A percentile compares a stretch with the other conserved stretches of the same genome.
Conservation (phyloP, 2,329 filamentous ascomycete genomes). For the Penicillium griseofulvum region DNA sequence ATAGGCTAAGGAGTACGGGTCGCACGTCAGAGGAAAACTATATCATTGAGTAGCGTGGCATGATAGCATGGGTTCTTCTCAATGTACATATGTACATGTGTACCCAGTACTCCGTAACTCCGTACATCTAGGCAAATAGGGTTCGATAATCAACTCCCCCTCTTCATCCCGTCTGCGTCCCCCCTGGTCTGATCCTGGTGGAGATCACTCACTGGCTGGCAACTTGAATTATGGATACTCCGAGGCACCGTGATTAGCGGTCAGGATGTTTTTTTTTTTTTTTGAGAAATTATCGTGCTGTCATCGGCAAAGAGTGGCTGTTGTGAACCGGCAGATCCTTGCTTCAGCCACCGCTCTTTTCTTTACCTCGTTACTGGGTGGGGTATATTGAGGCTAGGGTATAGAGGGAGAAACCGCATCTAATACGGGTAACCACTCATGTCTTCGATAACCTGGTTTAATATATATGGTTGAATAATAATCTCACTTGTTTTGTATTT, state of each 20-base stretch:
- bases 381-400: neutral
- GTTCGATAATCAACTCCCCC: neutral
- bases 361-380: neutral
- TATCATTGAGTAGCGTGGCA: neutral
- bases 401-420: neutral
- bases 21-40: neutral
- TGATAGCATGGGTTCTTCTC: neutral
- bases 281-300: neutral
- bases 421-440: neutral
- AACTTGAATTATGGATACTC: neutral
- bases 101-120: neutral
- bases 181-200: conserved; percentile 11
- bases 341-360: conserved; percentile 11
- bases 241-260: neutral
- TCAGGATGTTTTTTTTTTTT: neutral
- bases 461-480: neutral
- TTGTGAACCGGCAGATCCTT: conserved; percentile 5
- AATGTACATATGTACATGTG: neutral
- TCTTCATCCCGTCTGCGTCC: conserved; percentile 12
- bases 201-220: conserved; percentile 1
- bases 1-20: neutral
- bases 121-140: neutral
- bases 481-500: neutral
- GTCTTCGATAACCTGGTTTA: conserved; percentile 15
- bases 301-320: neutral